These are phyloP conservation scores for Liquidambar formosana DNA, from an alignment of 164 flowering plant genomes.

Conservation along the genomic window DNA sequence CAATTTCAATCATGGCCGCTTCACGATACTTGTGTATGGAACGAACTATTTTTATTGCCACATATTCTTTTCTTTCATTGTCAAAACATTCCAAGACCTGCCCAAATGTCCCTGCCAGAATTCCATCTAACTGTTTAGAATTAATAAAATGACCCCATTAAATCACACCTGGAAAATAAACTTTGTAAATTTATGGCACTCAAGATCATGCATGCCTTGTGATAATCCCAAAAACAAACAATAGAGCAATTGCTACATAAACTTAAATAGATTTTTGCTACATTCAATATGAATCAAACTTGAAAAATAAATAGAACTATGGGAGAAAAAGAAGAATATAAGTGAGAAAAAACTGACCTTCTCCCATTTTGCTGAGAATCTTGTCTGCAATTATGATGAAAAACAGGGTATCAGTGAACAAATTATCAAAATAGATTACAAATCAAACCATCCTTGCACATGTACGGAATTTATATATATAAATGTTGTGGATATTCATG, in stretches of 20 bases:
- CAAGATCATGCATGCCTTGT: background rate
- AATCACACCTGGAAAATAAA: too few relatives aligned
- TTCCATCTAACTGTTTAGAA: background rate
- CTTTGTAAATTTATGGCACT: too few relatives aligned
- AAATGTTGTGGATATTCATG: too few relatives aligned
- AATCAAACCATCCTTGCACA: background rate
- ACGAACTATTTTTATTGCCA: conserved; percentile 90
- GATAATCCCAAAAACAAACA: conserved; percentile 2
- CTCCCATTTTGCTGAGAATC: conserved; percentile 91
- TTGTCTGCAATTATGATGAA: conserved; percentile 55
- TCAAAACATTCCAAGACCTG: conserved; percentile 94
- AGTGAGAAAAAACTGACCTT: conserved; percentile 56
- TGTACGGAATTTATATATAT: too few relatives aligned
- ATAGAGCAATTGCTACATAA: too few relatives aligned
- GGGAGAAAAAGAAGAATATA: background rate
- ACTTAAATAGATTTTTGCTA: background rate
- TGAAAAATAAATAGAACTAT: background rate
- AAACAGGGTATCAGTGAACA: conserved; percentile 5
- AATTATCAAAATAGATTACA: background rate
- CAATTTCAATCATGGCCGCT: conserved; percentile 96
- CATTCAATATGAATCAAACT: background rate
- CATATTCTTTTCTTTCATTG: conserved; percentile 69
- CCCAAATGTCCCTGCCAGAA: conserved; percentile 81
- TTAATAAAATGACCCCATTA: background rate
- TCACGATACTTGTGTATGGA: conserved; percentile 85